Conservation (phyloP, 2,329 filamentous ascomycete species). For the Hypomyces perniciosus region DNA sequence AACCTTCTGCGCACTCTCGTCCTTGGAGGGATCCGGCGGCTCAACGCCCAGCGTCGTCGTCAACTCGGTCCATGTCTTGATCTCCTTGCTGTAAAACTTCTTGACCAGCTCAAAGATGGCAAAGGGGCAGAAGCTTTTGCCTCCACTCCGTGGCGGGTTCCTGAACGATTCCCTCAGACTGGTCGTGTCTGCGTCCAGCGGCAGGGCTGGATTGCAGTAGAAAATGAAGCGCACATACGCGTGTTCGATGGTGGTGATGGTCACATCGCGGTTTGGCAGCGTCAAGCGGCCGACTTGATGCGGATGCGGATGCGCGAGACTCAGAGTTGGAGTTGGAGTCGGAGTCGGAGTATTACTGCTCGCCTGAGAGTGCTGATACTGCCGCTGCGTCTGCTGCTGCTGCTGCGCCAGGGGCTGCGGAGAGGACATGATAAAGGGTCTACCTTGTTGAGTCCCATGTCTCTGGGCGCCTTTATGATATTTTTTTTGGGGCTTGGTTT, state of each 20-base stretch:
- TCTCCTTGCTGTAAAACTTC: slow-evolving; percentile 71
- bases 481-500: neutral
- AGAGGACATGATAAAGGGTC: slow-evolving; percentile 10
- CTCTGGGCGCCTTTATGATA: slow-evolving; percentile 11
- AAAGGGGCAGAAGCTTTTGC: slow-evolving; percentile 77
- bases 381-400: slow-evolving; percentile 11
- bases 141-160: slow-evolving; percentile 76
- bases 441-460: slow-evolving; percentile 17
- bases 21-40: slow-evolving; percentile 72
- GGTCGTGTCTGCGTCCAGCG: slow-evolving; percentile 58
- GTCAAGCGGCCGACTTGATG: slow-evolving; percentile 17
- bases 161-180: slow-evolving; percentile 71
- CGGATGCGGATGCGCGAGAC: too few species aligned
- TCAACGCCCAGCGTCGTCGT: slow-evolving; percentile 85
- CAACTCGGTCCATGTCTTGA: slow-evolving; percentile 89
- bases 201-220: slow-evolving; percentile 80
- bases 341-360: slow-evolving; percentile 10
- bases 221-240: slow-evolving; percentile 81
- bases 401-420: slow-evolving; percentile 14
- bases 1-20: slow-evolving; percentile 86
- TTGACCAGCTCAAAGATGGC: slow-evolving; percentile 71
- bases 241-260: slow-evolving; percentile 66
- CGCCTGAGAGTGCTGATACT: slow-evolving; percentile 3
- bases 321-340: neutral
- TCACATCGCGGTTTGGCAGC: slow-evolving; percentile 63